These are phyloP conservation scores for Diplocarpon mali DNA, from an alignment of 2,329 filamentous ascomycete genomes.

Conservation along the genomic window DNA sequence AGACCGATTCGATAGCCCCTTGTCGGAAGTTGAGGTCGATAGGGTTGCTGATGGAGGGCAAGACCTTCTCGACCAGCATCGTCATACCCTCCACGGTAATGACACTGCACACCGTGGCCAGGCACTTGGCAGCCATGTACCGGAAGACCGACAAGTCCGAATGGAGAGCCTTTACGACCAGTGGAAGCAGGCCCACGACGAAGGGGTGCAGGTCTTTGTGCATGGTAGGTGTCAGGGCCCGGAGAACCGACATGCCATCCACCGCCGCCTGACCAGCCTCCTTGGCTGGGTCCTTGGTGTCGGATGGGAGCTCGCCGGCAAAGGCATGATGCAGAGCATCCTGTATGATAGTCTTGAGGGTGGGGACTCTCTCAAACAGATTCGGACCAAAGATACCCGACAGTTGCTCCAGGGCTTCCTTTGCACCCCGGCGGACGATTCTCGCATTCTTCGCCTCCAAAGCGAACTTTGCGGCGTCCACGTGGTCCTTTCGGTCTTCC, in stretches of 20 bases:
- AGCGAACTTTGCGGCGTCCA: slow-evolving; percentile 83
- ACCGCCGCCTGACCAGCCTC: slow-evolving; percentile 84
- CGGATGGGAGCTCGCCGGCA: slow-evolving; percentile 54
- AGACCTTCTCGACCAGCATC: slow-evolving; percentile 81
- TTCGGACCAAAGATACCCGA: slow-evolving; percentile 66
- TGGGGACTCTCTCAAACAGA: slow-evolving; percentile 75
- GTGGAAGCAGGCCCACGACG: slow-evolving; percentile 70
- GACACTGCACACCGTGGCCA: slow-evolving; percentile 94
- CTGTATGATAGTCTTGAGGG: slow-evolving; percentile 71
- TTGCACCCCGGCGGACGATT: slow-evolving; percentile 84
- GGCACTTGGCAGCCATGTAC: slow-evolving; percentile 93
- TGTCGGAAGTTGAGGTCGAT: slow-evolving; percentile 82
- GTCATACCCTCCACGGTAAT: slow-evolving; percentile 95
- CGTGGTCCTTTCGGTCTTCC: slow-evolving; percentile 86
- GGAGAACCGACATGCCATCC: slow-evolving; percentile 84
- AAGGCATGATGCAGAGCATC: slow-evolving; percentile 68
- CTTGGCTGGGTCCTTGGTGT: slow-evolving; percentile 62
- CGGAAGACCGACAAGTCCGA: slow-evolving; percentile 84
- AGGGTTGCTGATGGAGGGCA: slow-evolving; percentile 86
- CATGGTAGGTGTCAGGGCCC: slow-evolving; percentile 87
- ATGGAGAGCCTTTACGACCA: slow-evolving; percentile 78
- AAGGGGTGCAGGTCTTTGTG: slow-evolving; percentile 65
- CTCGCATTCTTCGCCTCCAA: slow-evolving; percentile 79
- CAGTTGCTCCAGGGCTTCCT: slow-evolving; percentile 84
- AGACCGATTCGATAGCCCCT: slow-evolving; percentile 88